Evolutionary conservation across 495 filamentous ascomycete species (phyloP), one percentile per base, ranked within the genome.

Genomic region (Durotheca rogersii): DNA sequence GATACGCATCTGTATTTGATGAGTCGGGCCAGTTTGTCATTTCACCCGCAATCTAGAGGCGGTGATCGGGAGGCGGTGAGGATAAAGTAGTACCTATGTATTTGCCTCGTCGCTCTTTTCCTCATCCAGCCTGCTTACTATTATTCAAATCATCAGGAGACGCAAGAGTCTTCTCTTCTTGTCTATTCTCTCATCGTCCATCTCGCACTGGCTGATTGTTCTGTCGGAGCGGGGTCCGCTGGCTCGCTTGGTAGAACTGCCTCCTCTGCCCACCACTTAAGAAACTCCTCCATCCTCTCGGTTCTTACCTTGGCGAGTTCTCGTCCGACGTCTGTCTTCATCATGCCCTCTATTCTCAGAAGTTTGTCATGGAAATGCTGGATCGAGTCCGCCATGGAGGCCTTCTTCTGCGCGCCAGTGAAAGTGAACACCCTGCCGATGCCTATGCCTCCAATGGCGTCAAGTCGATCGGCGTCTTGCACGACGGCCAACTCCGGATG

Each of bases 381-480:
- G 61, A 94, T 81, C 1, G 81, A 73, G 25, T 76, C 80, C 0
- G 71, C 63, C 82, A 94, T 79, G 2, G 67, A 59, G 9, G 65
- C 51, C n/a, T 30, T 44, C n/a, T 62, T 64, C 69, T 79, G 82
- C 6, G 82, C 85, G 0, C 82, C 89, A 0, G 83, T 77, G 63
- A 81, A 95, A 2, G 87, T 85, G 67, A 96, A 95, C 34, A 80
- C 77, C 31, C 91, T 66, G 2, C 79, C 91, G 43, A 95, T 81
- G 2, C 90, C 90, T 38, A 95, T 76, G 0, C 88, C 88, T 1
- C 91, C 91, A 56, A 95, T 80, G 2, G 91, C 89, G 75, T 96
- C 90, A 30, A 96, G 71, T 6, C 90, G 76, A 70, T 96, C 91
- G 1, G 90, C 91, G 67, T 95, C 90, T 67, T 95, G 91, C 9